Conservation (phyloP, 129 eudicot genomes). For the Tanacetum coccineum region DNA sequence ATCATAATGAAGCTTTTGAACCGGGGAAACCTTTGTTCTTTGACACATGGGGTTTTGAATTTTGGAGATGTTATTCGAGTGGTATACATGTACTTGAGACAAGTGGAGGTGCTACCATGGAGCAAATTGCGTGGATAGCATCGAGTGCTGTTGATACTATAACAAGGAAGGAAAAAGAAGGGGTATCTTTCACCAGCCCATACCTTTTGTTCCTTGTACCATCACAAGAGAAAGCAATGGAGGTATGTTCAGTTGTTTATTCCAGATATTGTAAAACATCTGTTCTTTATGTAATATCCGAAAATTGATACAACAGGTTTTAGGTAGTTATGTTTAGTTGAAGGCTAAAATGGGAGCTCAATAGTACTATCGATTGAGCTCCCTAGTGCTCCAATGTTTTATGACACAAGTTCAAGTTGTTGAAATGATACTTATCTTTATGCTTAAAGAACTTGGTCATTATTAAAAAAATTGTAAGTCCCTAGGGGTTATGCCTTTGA, state of each 20-base stretch:
- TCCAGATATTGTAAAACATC: too few species aligned
- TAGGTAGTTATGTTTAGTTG: too few species aligned
- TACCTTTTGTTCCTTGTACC: constrained; percentile 77
- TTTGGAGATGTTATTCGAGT: constrained; percentile 67
- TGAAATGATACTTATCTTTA: too few species aligned
- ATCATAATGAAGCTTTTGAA: constrained; percentile 35
- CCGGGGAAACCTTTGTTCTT: constrained; percentile 52
- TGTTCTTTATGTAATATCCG: neutral
- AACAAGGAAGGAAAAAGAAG: constrained; percentile 73
- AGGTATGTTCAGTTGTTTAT: constrained; percentile 41
- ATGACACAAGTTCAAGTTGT: too few species aligned
- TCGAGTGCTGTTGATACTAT: constrained; percentile 80
- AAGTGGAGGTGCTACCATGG: constrained; percentile 47
- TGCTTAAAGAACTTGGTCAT: too few species aligned
- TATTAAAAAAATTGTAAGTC: neutral
- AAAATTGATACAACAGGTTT: neutral
- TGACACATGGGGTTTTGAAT: constrained; percentile 77
- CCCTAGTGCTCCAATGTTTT: too few species aligned
- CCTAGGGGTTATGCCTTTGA: neutral
- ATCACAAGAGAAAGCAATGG: constrained; percentile 66
- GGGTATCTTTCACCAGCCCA: constrained; percentile 54
- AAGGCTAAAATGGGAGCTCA: too few species aligned
- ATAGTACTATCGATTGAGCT: too few species aligned
- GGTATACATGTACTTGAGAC: constrained; percentile 66
- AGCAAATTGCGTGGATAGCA: constrained; percentile 88